Percentiles rank a stretch among this genome's conserved stretches.
Conservation (phyloP, 306 rosid genomes). For the Bauhinia variegata region DNA sequence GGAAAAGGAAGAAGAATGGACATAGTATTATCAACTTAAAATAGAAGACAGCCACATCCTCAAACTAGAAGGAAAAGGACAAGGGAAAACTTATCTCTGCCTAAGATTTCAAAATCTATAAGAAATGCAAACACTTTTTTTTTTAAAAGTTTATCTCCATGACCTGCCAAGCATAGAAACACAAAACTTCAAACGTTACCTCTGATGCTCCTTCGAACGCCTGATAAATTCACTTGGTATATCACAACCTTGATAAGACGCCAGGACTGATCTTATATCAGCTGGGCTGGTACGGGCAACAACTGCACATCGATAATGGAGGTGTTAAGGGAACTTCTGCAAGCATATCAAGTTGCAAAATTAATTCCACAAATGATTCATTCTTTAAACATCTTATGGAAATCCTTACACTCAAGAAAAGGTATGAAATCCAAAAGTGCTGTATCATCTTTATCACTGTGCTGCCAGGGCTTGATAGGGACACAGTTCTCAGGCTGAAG, state of each 20-base stretch:
- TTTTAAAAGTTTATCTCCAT: not conserved
- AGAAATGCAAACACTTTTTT: not conserved
- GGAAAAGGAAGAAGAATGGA: too few relatives aligned
- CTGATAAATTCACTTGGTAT: constrained; percentile 83
- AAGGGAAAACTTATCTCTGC: not conserved
- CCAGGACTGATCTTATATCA: constrained; percentile 84
- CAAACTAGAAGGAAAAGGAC: not conserved
- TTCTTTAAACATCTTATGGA: constrained; percentile 19
- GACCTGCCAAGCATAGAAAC: not conserved
- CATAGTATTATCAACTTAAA: not conserved
- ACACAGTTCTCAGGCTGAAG: constrained; percentile 87
- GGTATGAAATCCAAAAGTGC: constrained; percentile 91
- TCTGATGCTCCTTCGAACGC: constrained; percentile 82
- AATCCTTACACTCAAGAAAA: constrained; percentile 84
- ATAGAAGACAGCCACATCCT: not conserved
- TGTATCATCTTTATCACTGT: constrained; percentile 72
- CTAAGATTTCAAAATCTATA: not conserved
- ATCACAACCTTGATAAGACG: constrained; percentile 80
- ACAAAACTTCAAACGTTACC: constrained; percentile 40
- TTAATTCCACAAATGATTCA: constrained; percentile 9
- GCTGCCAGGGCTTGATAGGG: constrained; percentile 77
- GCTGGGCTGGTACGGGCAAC: constrained; percentile 88
- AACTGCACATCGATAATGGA: constrained; percentile 60
- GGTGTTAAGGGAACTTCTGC: constrained; percentile 27
- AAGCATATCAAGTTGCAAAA: constrained; percentile 12